phyloP scores from a whole-genome alignment of 345 rosid genomes.

The Fremontodendron californicum region DNA sequence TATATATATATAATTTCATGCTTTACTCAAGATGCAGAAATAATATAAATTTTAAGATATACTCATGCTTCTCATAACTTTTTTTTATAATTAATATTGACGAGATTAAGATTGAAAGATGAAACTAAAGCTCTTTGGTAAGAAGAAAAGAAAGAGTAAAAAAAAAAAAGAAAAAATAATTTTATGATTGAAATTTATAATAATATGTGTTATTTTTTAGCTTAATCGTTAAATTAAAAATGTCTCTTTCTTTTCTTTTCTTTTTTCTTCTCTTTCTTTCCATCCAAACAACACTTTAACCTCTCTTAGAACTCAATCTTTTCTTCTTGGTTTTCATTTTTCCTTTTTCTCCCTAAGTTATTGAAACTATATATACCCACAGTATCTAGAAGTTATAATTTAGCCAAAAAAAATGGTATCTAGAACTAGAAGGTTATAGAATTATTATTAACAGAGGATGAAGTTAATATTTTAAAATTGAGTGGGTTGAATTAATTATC shows the following conservation, averaged over 20 bases:
- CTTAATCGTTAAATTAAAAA: no score
- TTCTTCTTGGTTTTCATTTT: background rate
- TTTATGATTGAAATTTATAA: no score
- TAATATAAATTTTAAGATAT: background rate
- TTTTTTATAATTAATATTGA: no score
- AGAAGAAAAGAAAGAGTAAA: no score
- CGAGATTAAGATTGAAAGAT: no score
- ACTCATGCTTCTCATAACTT: background rate
- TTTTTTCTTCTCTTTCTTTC: no score
- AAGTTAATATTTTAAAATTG: background rate
- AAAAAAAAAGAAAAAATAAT: no score
- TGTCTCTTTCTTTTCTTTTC: no score
- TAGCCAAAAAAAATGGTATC: background rate
- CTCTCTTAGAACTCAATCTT: background rate
- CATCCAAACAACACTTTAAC: background rate
- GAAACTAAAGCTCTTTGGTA: no score
- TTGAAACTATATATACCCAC: no score
- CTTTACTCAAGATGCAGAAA: background rate
- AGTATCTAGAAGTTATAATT: background rate
- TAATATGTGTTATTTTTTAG: no score
- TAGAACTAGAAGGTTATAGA: background rate
- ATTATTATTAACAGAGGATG: background rate
- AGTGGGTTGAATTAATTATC: background rate
- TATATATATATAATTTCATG: background rate
- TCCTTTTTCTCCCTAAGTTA: background rate